phyloP scores from a whole-genome alignment of 805 yeast genomes.

The Pichia nakasei region DNA sequence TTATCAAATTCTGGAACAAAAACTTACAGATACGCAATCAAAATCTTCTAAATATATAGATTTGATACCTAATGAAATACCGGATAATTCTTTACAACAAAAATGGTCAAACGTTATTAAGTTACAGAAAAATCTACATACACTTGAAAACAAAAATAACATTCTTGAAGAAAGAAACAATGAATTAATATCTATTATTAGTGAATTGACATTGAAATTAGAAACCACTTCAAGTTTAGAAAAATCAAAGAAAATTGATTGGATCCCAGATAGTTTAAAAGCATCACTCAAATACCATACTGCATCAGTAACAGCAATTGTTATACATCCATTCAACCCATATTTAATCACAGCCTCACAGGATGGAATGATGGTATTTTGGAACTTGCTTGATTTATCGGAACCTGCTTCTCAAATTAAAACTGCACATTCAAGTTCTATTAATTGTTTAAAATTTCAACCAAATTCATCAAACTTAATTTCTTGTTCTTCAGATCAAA shows the following conservation, averaged over 20 bases:
- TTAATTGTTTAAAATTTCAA: constrained; percentile 53
- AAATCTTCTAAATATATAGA: constrained; percentile 6
- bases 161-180: constrained; percentile 36
- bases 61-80: constrained; percentile 10
- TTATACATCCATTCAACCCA: constrained; percentile 71
- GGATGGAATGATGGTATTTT: constrained; percentile 63
- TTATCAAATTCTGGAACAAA: neutral
- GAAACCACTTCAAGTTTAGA: neutral
- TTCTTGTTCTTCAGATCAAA: constrained; percentile 43
- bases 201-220: constrained; percentile 2
- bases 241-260: constrained; percentile 30
- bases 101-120: constrained; percentile 85
- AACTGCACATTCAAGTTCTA: constrained; percentile 65
- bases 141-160: constrained; percentile 51
- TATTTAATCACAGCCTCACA: constrained; percentile 55
- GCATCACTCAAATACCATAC: constrained; percentile 46
- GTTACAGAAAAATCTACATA: constrained; percentile 64
- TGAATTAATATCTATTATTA: constrained; percentile 10
- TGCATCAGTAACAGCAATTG: constrained; percentile 50
- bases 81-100: constrained; percentile 42
- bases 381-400: constrained; percentile 56
- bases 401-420: constrained; percentile 54
- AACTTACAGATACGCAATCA: neutral
- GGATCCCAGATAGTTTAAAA: constrained; percentile 52
- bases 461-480: constrained; percentile 30